Conservation (phyloP, 2,329 filamentous ascomycete genomes). For the Aspergillus aculeatinus region DNA sequence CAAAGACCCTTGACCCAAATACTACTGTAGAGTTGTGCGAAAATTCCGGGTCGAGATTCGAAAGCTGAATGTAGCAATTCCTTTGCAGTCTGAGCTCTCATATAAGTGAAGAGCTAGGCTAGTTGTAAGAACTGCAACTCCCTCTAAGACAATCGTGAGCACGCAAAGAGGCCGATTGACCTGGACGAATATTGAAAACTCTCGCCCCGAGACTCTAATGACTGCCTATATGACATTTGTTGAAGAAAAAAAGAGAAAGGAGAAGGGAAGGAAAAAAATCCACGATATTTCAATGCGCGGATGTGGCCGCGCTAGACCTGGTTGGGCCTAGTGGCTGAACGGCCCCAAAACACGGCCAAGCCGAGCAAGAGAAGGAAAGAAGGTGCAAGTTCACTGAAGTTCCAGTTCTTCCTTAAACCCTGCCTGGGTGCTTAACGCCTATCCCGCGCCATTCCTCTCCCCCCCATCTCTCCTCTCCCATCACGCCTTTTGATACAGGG, state of each 20-base stretch:
- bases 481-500: background rate
- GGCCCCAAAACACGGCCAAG: constrained; percentile 31
- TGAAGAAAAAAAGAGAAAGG: constrained; percentile 50
- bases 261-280: constrained; percentile 35
- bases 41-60: background rate
- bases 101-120: constrained; percentile 59
- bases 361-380: constrained; percentile 34
- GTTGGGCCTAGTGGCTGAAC: constrained; percentile 27
- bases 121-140: constrained; percentile 70
- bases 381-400: constrained; percentile 13
- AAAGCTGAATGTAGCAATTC: constrained; percentile 44
- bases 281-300: constrained; percentile 28
- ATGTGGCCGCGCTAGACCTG: constrained; percentile 32
- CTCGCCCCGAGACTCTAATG: constrained; percentile 99
- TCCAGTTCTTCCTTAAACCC: constrained; percentile 24
- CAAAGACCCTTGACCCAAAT: background rate
- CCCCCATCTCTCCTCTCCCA: background rate
- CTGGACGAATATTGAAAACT: constrained; percentile 84
- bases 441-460: background rate
- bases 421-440: constrained; percentile 4
- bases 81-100: constrained; percentile 54
- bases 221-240: constrained; percentile 70
- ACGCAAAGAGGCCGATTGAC: constrained; percentile 80
- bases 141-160: constrained; percentile 97
- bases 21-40: background rate